Evolutionary conservation across 2,329 filamentous ascomycete species (phyloP).

Genomic region (Xylariaceae sp.): DNA sequence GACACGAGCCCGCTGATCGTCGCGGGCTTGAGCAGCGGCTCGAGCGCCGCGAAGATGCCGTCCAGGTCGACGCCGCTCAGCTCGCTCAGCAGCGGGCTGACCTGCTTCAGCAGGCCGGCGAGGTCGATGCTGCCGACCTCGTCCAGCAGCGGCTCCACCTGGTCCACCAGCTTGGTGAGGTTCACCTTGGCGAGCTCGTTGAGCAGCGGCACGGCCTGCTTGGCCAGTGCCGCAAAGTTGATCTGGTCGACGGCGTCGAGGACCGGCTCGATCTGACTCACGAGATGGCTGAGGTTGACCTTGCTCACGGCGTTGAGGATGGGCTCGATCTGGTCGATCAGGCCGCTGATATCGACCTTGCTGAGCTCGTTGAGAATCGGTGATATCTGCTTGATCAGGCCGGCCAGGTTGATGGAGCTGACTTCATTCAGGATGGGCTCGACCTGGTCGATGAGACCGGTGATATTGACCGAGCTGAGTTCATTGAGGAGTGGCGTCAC

Average conservation of each 20-base stretch:
- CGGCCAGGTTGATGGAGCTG: constrained; percentile 25
- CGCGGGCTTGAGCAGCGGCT: constrained; percentile 4
- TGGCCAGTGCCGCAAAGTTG: constrained; percentile 22
- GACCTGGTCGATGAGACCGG: constrained; percentile 13
- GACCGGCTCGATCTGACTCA: constrained; percentile 23
- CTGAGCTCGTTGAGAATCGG: constrained; percentile 28
- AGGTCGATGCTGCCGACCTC: constrained; percentile 27
- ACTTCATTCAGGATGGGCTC: constrained; percentile 25
- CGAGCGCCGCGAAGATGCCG: too few species aligned
- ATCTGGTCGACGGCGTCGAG: constrained; percentile 24
- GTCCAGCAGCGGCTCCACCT: constrained; percentile 27
- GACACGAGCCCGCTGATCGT: constrained; percentile 30
- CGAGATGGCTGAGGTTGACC: constrained; percentile 33
- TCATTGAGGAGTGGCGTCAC: constrained; percentile 23
- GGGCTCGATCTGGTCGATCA: constrained; percentile 31
- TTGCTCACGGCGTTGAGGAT: constrained; percentile 29
- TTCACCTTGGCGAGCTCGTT: constrained; percentile 25
- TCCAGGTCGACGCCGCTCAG: constrained; percentile 35
- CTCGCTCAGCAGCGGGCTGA: constrained; percentile 28
- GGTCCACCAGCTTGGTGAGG: constrained; percentile 25
- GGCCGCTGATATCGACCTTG: constrained; percentile 27
- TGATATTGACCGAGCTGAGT: constrained; percentile 4
- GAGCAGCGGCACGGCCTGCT: constrained; percentile 24
- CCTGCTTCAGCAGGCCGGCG: constrained; percentile 29
- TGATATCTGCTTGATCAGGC: constrained; percentile 24